Evolutionary conservation across 2,329 filamentous ascomycete genomes (phyloP).

Genomic region (Stromatinia cepivora): DNA sequence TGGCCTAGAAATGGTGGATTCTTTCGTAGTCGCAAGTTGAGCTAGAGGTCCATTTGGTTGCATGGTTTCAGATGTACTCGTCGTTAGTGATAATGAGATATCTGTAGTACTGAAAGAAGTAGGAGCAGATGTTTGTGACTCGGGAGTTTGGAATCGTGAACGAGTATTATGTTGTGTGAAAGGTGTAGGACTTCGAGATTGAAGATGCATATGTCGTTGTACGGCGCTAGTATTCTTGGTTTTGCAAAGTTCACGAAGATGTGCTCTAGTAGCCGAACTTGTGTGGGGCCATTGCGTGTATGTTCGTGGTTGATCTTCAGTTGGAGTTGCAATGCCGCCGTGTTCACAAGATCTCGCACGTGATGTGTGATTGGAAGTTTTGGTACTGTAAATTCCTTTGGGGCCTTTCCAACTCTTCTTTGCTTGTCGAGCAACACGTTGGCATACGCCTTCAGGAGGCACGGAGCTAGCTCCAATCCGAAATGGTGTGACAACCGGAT

Average conservation of each 20-base stretch:
- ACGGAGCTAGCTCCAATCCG: conserved; percentile 62
- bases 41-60: conserved; percentile 61
- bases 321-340: conserved; percentile 59
- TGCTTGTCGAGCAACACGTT: conserved; percentile 64
- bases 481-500: conserved; percentile 67
- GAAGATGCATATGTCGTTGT: conserved; percentile 48
- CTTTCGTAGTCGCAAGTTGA: conserved; percentile 50
- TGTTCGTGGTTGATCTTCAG: conserved; percentile 47
- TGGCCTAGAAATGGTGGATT: neutral
- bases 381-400: conserved; percentile 40
- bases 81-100: conserved; percentile 61
- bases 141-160: conserved; percentile 51
- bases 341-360: conserved; percentile 39
- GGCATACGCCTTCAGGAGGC: conserved; percentile 63
- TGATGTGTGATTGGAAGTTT: conserved; percentile 22
- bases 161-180: conserved; percentile 54
- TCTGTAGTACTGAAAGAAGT: conserved; percentile 58
- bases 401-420: conserved; percentile 67
- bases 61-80: conserved; percentile 66
- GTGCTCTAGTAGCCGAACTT: conserved; percentile 60
- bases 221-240: conserved; percentile 50
- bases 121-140: conserved; percentile 44
- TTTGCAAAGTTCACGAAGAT: conserved; percentile 63
- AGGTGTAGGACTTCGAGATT: conserved; percentile 56
- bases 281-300: conserved; percentile 66